Evolutionary conservation across 2,329 filamentous ascomycete species (phyloP).

Genomic region (Scedosporium dehoogii): DNA sequence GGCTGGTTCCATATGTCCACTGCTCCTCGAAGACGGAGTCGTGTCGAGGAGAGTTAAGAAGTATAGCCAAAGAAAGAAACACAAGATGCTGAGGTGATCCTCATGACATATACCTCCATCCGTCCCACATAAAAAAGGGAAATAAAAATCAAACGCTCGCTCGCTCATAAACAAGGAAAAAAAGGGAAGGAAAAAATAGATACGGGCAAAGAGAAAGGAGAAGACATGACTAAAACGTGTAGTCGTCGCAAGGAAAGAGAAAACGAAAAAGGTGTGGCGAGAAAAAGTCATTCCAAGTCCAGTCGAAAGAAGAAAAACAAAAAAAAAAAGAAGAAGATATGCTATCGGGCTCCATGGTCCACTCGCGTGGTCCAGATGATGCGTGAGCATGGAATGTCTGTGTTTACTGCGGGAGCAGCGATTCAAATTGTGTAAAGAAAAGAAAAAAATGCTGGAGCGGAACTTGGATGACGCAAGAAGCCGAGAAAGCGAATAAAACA

Average conservation of each 20-base stretch:
- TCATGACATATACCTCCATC: neutral
- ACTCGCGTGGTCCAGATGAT: neutral
- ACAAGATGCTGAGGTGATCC: neutral
- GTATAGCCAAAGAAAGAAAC: neutral
- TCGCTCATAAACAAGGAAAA: constrained; percentile 3
- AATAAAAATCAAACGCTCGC: constrained; percentile 5
- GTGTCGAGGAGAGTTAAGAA: neutral
- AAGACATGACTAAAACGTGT: neutral
- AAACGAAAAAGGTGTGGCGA: neutral
- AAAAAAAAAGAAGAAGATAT: neutral
- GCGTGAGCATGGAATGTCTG: constrained; percentile 5
- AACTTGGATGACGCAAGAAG: constrained; percentile 2
- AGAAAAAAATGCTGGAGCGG: neutral
- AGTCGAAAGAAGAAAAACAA: neutral
- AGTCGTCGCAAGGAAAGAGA: neutral
- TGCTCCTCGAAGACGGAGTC: neutral
- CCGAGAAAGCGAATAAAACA: constrained; percentile 12
- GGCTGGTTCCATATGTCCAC: constrained; percentile 6
- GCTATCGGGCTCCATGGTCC: constrained; percentile 1
- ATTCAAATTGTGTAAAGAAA: neutral
- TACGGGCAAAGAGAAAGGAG: neutral
- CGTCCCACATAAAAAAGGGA: neutral
- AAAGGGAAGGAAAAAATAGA: neutral
- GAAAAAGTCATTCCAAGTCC: neutral
- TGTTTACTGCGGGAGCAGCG: constrained; percentile 6